phyloP scores from a whole-genome alignment of 2,329 filamentous ascomycete genomes.

The Colletotrichum truncatum region DNA sequence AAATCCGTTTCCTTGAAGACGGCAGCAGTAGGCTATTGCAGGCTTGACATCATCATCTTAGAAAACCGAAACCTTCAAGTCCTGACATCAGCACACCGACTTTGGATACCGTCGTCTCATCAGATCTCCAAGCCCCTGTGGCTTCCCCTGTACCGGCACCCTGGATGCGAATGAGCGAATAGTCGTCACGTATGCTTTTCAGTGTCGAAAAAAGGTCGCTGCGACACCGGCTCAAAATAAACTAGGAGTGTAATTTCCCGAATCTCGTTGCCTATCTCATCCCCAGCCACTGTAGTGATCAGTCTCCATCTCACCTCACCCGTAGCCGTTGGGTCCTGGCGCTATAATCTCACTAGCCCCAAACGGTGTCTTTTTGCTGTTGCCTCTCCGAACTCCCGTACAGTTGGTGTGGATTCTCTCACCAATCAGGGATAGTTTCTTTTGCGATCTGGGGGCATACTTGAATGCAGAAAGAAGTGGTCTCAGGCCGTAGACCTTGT shows the following conservation, averaged over 20 bases:
- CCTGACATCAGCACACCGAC: neutral
- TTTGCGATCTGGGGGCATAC: too few relatives aligned
- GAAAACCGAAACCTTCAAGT: neutral
- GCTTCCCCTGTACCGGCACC: neutral
- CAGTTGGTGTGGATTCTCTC: neutral
- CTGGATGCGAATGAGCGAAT: neutral
- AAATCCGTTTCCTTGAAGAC: neutral
- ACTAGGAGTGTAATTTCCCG: neutral
- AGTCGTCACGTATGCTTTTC: neutral
- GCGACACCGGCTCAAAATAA: slow-evolving; percentile 19
- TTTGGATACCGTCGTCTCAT: neutral
- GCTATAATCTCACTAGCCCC: slow-evolving; percentile 5
- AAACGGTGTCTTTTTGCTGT: neutral
- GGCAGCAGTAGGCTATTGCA: neutral
- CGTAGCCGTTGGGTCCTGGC: neutral
- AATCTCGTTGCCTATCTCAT: slow-evolving; percentile 7
- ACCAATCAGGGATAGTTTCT: too few relatives aligned
- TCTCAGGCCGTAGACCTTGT: too few relatives aligned
- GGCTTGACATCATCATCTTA: neutral
- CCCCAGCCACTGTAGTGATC: slow-evolving; percentile 12
- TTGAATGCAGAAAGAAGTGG: too few relatives aligned
- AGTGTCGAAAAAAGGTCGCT: neutral
- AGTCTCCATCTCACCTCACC: neutral
- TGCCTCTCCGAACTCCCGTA: neutral
- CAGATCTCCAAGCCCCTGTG: neutral